These are phyloP conservation scores for Tylopilus subfusipes DNA, from an alignment of 768 basidiomycete species.

Conservation along the genomic window DNA sequence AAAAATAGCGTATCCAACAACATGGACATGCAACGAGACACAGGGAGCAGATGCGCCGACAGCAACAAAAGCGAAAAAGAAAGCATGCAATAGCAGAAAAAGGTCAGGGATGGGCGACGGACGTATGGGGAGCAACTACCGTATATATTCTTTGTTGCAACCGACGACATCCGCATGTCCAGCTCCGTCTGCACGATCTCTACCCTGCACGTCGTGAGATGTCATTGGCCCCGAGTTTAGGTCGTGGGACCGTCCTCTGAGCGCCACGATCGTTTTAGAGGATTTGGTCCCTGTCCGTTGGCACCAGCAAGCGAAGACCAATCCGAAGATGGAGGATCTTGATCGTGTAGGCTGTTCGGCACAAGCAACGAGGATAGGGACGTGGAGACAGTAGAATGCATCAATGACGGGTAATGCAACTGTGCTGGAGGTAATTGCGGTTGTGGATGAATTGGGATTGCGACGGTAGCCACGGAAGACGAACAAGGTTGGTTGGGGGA, in stretches of 20 bases:
- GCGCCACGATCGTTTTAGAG: conserved; percentile 27
- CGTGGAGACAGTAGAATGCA: conserved; percentile 2
- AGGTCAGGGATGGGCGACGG: neutral
- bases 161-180: neutral
- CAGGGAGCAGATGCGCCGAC: neutral
- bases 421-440: conserved; percentile 6
- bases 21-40: neutral
- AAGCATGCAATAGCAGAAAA: neutral
- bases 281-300: conserved; percentile 19
- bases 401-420: conserved; percentile 2
- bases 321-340: conserved; percentile 18
- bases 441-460: neutral
- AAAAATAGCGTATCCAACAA: neutral
- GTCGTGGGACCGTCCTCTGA: conserved; percentile 23
- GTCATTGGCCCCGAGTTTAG: neutral
- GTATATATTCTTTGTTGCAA: neutral
- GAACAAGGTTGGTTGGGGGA: neutral
- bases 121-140: neutral
- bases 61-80: neutral
- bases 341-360: conserved; percentile 16
- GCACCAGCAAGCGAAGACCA: conserved; percentile 31
- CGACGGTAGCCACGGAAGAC: neutral
- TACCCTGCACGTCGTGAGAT: neutral
- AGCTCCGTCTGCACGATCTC: neutral
- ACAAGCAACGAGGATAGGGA: conserved; percentile 1